Evolutionary conservation across 2,329 filamentous ascomycete genomes (phyloP).

Genomic region (Alternaria brassicicola): DNA sequence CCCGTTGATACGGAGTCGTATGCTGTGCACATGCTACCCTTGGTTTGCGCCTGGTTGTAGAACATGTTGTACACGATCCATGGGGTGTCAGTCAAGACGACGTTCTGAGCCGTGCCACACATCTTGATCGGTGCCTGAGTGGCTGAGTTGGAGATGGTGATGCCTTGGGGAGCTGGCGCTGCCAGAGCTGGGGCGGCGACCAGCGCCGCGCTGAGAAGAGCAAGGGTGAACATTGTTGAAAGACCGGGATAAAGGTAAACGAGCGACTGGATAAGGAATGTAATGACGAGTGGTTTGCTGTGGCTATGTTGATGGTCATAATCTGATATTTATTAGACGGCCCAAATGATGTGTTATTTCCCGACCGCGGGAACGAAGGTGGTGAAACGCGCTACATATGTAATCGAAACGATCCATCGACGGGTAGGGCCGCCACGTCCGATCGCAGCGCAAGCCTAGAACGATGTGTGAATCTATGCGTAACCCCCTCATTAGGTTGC

Average conservation of each 20-base stretch:
- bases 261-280: background rate
- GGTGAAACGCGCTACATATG: constrained; percentile 1
- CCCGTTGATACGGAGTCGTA: constrained; percentile 43
- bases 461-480: background rate
- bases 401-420: background rate
- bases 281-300: background rate
- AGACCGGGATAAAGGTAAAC: background rate
- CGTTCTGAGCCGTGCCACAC: constrained; percentile 22
- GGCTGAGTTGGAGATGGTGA: constrained; percentile 20
- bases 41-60: constrained; percentile 51
- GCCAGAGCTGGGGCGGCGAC: constrained; percentile 13
- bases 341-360: constrained; percentile 1
- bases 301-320: background rate
- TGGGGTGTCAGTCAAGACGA: constrained; percentile 48
- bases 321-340: background rate
- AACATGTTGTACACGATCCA: constrained; percentile 57
- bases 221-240: background rate
- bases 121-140: constrained; percentile 22
- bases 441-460: background rate
- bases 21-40: constrained; percentile 51
- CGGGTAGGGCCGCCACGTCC: background rate
- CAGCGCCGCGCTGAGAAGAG: constrained; percentile 18
- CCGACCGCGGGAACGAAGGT: background rate
- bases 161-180: constrained; percentile 18
- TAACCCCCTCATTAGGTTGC: background rate